Percentiles rank a stretch among this genome's conserved stretches.
Evolutionary conservation across 2,329 filamentous ascomycete genomes (phyloP).

Genomic region (Penicillium hesseltinei): DNA sequence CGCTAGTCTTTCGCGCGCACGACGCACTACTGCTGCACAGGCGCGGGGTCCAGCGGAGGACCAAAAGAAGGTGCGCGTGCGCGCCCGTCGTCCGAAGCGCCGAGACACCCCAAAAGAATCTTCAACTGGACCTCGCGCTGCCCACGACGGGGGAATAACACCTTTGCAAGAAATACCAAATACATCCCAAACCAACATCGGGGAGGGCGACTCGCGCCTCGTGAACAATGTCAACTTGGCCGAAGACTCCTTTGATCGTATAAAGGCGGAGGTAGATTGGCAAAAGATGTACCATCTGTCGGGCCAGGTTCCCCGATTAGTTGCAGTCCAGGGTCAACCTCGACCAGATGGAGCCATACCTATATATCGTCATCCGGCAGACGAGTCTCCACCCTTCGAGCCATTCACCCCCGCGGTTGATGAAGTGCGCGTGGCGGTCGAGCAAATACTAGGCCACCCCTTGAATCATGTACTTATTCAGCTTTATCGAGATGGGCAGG

Average conservation of each 20-base stretch:
- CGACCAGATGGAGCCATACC: conserved; percentile 68
- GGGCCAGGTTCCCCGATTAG: conserved; percentile 84
- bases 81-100: conserved; percentile 29
- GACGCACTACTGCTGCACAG: conserved; percentile 8
- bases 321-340: conserved; percentile 80
- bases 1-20: conserved; percentile 14
- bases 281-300: conserved; percentile 89
- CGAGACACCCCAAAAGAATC: conserved; percentile 18
- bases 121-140: not conserved
- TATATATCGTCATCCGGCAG: conserved; percentile 91
- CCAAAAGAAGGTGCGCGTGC: conserved; percentile 26
- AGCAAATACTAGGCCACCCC: conserved; percentile 70
- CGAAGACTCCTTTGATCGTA: conserved; percentile 61
- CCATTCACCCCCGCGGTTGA: conserved; percentile 73
- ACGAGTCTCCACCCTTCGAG: conserved; percentile 75
- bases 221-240: conserved; percentile 66
- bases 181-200: conserved; percentile 48
- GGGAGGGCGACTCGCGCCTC: conserved; percentile 77
- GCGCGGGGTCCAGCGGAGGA: conserved; percentile 11
- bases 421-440: conserved; percentile 65
- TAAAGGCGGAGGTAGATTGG: conserved; percentile 78
- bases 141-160: not conserved
- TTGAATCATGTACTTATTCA: conserved; percentile 94
- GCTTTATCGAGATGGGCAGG: conserved; percentile 80
- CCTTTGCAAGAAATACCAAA: not conserved